Conservation (phyloP, 1,284 basidiomycete genomes). For the Stereum hirsutum region DNA sequence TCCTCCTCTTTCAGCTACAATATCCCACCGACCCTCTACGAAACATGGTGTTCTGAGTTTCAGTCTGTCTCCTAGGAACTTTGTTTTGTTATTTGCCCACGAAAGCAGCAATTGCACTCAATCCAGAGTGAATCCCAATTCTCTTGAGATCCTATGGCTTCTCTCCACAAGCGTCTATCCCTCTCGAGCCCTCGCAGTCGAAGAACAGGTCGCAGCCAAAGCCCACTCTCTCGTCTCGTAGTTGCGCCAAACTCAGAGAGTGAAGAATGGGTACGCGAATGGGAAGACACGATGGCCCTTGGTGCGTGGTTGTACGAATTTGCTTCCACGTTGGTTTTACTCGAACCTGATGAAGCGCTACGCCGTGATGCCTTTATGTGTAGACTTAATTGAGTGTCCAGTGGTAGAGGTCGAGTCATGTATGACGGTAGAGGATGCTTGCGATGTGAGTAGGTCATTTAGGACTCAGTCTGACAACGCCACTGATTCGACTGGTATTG, state of each 20-base stretch:
- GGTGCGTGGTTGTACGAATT: conserved; percentile 8
- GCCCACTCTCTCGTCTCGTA: conserved; percentile 18
- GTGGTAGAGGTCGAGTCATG: conserved; percentile 56
- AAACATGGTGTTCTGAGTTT: too few species aligned
- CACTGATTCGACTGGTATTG: background rate
- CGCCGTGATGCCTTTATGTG: too few species aligned
- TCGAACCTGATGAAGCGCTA: background rate
- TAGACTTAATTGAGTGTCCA: conserved; percentile 59
- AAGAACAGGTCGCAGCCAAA: conserved; percentile 17
- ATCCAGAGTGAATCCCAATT: too few species aligned
- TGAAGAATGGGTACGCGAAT: conserved; percentile 48
- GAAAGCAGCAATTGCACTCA: too few species aligned
- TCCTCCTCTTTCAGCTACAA: too few species aligned
- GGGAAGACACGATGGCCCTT: conserved; percentile 25
- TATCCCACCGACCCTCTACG: too few species aligned
- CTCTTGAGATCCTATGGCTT: conserved; percentile 10
- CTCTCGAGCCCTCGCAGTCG: conserved; percentile 18
- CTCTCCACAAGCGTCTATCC: conserved; percentile 23
- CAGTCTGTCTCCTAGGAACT: too few species aligned
- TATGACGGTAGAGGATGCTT: conserved; percentile 69
- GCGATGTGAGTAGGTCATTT: conserved; percentile 42
- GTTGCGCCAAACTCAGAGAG: conserved; percentile 30
- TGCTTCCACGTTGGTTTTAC: background rate
- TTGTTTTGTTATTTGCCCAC: too few species aligned
- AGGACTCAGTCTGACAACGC: background rate